Conservation (phyloP, 2,329 filamentous ascomycete species). For the Paracamarosporium sp. region DNA sequence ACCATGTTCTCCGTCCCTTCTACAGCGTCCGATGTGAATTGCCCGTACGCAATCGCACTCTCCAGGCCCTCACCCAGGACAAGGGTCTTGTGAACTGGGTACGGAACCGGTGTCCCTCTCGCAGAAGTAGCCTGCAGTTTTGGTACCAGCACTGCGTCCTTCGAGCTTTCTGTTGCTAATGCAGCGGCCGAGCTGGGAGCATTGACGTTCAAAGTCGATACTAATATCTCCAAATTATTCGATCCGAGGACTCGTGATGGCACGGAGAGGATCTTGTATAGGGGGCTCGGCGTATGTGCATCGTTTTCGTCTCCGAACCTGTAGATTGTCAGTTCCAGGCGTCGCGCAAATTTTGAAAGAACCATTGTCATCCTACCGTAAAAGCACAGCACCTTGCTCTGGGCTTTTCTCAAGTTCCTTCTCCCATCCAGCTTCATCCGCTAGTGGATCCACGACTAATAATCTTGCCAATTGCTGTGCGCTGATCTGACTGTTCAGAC, state of each 20-base stretch:
- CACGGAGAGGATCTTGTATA: slow-evolving; percentile 67
- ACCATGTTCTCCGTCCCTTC: slow-evolving; percentile 53
- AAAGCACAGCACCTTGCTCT: slow-evolving; percentile 47
- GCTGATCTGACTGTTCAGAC: slow-evolving; percentile 57
- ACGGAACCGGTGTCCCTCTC: slow-evolving; percentile 71
- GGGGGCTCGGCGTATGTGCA: slow-evolving; percentile 53
- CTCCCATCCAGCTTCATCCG: slow-evolving; percentile 53
- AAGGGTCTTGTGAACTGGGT: slow-evolving; percentile 84
- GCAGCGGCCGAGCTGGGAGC: slow-evolving; percentile 36
- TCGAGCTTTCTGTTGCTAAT: slow-evolving; percentile 50
- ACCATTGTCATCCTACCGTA: slow-evolving; percentile 43
- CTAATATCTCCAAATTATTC: slow-evolving; percentile 69
- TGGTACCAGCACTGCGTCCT: slow-evolving; percentile 77
- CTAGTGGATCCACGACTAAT: slow-evolving; percentile 56
- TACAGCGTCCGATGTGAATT: slow-evolving; percentile 46
- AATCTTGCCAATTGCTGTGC: slow-evolving; percentile 73
- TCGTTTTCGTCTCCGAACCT: slow-evolving; percentile 63
- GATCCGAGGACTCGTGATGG: slow-evolving; percentile 68
- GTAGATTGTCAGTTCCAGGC: slow-evolving; percentile 23
- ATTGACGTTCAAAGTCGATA: slow-evolving; percentile 59
- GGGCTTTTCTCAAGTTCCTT: slow-evolving; percentile 42
- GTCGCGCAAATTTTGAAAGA: background rate
- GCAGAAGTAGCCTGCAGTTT: slow-evolving; percentile 71
- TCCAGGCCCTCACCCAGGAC: slow-evolving; percentile 75
- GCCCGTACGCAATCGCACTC: slow-evolving; percentile 65